phyloP scores from a whole-genome alignment of 2,329 filamentous ascomycete species.

The Byssochlamys sp. region DNA sequence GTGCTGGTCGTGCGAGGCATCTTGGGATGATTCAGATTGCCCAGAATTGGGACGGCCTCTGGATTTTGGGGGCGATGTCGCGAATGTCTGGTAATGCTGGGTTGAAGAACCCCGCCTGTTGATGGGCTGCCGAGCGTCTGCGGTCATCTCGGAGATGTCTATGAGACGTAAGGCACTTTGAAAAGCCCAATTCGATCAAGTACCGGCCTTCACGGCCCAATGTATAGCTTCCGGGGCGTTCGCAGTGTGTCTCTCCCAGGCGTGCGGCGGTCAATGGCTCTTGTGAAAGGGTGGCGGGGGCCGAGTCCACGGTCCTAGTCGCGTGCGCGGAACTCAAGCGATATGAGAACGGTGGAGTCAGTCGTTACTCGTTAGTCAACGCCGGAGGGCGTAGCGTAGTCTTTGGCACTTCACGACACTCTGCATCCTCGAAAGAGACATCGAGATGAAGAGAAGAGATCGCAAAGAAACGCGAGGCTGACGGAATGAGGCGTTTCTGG shows the following conservation, averaged over 20 bases:
- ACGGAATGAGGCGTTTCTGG: background rate
- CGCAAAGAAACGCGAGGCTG: background rate
- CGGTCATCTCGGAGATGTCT: constrained; percentile 16
- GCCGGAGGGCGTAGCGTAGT: background rate
- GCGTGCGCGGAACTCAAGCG: background rate
- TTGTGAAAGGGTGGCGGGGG: background rate
- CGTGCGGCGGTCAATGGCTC: background rate
- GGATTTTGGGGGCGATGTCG: constrained; percentile 38
- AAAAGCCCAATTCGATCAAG: background rate
- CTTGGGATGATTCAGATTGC: constrained; percentile 31
- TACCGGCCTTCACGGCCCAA: background rate
- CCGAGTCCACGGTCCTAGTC: background rate
- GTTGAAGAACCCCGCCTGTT: constrained; percentile 34
- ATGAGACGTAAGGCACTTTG: background rate
- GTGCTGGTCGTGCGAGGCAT: constrained; percentile 16
- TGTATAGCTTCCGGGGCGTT: background rate
- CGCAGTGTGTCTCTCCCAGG: background rate
- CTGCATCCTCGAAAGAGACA: background rate
- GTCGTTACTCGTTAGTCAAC: background rate
- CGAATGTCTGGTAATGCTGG: constrained; percentile 41
- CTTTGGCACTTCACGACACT: background rate
- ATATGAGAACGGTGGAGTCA: background rate
- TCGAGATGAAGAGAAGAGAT: background rate
- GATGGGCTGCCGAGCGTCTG: constrained; percentile 20
- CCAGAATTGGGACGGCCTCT: constrained; percentile 36